These are phyloP conservation scores for Fusarium sp. DNA, from an alignment of 2,329 filamentous ascomycete genomes.

Conservation along the genomic window DNA sequence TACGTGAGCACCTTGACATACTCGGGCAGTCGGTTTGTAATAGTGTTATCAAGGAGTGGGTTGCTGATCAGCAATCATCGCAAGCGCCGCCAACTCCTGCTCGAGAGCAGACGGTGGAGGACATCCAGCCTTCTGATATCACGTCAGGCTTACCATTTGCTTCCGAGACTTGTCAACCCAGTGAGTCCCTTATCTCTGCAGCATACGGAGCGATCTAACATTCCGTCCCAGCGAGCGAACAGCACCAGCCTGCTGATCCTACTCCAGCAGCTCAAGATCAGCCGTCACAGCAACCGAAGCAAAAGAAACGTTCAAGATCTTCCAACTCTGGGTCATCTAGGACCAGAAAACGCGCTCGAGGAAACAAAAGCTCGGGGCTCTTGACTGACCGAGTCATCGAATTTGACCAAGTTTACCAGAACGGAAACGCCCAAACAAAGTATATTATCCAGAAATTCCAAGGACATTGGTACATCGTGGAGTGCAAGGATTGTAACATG, in stretches of 20 bases:
- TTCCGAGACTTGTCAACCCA: no score
- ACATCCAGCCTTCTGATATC: neutral
- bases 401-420: constrained; percentile 17
- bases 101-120: no score
- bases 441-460: neutral
- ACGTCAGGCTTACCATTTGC: no score
- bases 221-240: neutral
- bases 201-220: neutral
- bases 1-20: neutral
- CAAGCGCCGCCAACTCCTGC: neutral
- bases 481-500: neutral
- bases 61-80: neutral
- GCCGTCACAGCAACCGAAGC: neutral
- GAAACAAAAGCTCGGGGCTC: no score
- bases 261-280: neutral
- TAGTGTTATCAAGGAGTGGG: neutral
- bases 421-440: constrained; percentile 4
- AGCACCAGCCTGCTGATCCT: neutral
- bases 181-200: neutral
- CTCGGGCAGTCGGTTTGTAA: neutral
- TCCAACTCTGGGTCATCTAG: neutral
- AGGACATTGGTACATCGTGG: constrained; percentile 16
- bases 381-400: neutral
- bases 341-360: neutral
- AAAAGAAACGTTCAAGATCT: neutral